Conservation (phyloP, 1,284 basidiomycete genomes). For the Papiliotrema nemorosa region DNA sequence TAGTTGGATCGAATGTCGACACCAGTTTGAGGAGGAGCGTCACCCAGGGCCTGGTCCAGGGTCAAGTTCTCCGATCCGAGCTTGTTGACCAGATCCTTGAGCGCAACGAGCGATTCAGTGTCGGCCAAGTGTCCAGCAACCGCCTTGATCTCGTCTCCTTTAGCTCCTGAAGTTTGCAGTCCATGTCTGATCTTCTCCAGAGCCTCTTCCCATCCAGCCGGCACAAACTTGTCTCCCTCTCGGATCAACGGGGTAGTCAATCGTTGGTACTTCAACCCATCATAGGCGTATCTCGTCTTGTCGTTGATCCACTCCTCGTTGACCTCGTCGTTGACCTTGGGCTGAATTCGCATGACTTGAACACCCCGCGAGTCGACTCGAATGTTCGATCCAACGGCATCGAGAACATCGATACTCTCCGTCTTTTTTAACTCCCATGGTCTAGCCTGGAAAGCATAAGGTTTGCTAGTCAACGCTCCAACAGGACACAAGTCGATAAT, state of each 20-base stretch:
- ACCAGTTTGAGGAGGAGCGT: constrained; percentile 66
- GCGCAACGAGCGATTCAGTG: constrained; percentile 85
- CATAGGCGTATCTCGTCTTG: constrained; percentile 96
- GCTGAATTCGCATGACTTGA: constrained; percentile 96
- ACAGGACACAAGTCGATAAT: constrained; percentile 93
- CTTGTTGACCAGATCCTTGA: constrained; percentile 91
- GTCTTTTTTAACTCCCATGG: constrained; percentile 99
- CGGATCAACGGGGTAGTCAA: constrained; percentile 89
- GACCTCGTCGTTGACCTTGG: constrained; percentile 93
- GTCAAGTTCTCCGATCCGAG: constrained; percentile 94
- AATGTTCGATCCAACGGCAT: constrained; percentile 97
- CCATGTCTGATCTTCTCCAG: constrained; percentile 76
- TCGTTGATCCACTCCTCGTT: constrained; percentile 99
- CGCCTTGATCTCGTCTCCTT: constrained; percentile 94
- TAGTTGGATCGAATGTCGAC: constrained; percentile 95
- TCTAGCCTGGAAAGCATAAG: constrained; percentile 93
- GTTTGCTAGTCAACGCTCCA: constrained; percentile 96
- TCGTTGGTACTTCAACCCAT: constrained; percentile 93
- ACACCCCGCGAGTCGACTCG: constrained; percentile 93
- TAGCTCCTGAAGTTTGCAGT: constrained; percentile 72
- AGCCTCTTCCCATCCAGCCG: constrained; percentile 91
- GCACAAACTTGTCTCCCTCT: constrained; percentile 85
- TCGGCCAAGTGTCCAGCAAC: constrained; percentile 91
- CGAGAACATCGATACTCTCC: constrained; percentile 94
- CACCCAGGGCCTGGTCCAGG: constrained; percentile 70